Evolutionary conservation across 768 basidiomycete genomes (phyloP), one percentile per base, ranked within the genome.

Genomic region (Gymnopilus dilepis): DNA sequence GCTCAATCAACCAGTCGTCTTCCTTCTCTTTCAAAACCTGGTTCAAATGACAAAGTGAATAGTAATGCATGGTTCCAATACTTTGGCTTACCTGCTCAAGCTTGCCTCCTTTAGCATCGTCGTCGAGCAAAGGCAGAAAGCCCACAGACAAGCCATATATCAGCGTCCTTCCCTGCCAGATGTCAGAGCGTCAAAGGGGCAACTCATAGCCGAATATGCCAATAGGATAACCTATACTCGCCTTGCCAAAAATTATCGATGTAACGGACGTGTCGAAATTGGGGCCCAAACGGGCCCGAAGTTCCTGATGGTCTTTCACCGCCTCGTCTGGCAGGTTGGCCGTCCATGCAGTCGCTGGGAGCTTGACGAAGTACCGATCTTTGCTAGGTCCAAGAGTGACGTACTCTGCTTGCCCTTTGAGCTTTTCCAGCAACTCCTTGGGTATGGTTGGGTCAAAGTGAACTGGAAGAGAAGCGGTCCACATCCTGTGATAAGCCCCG

Each of bases 311-410:
- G 22, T 42, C 11, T 38, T 53, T 34, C 52, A 55, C n/a, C 31
- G 42, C 6, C 28, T 22, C 22, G 34, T 34, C 17, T 37, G 12
- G 19, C 41, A 56, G 53, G 53, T 34, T 41, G 3, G 53, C 59
- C 8, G 21, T 15, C 42, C 42, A 60, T 8, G 31, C 33, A 4
- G 13, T 6, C 24, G 17, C 13, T 26, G 6, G 24, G 15, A 28
- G 24, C 24, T 30, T 50, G 0, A 50, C 24, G 26, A 50, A 50
- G 9, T 19, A 50, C 24, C 28, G 15, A 6, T 50, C 42, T 38
- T 40, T 60, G 52, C 19, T 60, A 6, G 59, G 42, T 2, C 59
- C 59, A 28, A 60, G 56, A 1, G 53, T 60, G 41, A 60, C 53
- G 21, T 60, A 60, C 4, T 60, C 53, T n/a, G 54, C 52, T 2